Conservation (phyloP, 768 basidiomycete species). For the Dendrothele bispora region DNA sequence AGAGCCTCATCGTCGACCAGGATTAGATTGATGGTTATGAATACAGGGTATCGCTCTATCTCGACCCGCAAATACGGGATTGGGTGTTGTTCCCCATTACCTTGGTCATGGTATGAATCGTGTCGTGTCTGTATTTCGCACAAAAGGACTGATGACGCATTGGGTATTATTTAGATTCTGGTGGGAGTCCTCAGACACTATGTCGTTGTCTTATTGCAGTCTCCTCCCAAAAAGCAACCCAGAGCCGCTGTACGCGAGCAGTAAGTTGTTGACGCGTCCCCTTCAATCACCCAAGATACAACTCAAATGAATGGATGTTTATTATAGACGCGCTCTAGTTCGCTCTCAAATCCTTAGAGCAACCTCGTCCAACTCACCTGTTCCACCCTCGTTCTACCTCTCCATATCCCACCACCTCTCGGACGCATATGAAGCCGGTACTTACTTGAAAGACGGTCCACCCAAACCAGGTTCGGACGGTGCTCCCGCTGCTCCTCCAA, state of each 20-base stretch:
- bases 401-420: constrained; percentile 75
- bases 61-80: constrained; percentile 95
- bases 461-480: constrained; percentile 70
- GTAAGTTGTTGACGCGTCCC: constrained; percentile 51
- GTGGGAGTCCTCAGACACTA: constrained; percentile 94
- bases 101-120: constrained; percentile 81
- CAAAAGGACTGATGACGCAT: constrained; percentile 3
- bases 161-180: constrained; percentile 66
- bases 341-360: constrained; percentile 85
- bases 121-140: constrained; percentile 2
- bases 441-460: constrained; percentile 84
- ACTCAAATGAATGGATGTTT: too few relatives aligned
- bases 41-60: constrained; percentile 57
- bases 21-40: background rate
- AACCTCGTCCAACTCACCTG: constrained; percentile 77
- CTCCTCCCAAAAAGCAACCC: constrained; percentile 77
- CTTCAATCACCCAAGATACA: too few relatives aligned
- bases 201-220: constrained; percentile 82
- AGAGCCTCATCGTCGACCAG: background rate
- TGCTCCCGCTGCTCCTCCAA: constrained; percentile 59
- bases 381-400: constrained; percentile 71
- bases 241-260: constrained; percentile 87
- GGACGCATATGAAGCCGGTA: constrained; percentile 69
- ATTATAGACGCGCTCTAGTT: constrained; percentile 65
- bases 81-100: constrained; percentile 97